Conservation (phyloP, 805 yeast genomes). For the Tetrapisispora taiwanensis region DNA sequence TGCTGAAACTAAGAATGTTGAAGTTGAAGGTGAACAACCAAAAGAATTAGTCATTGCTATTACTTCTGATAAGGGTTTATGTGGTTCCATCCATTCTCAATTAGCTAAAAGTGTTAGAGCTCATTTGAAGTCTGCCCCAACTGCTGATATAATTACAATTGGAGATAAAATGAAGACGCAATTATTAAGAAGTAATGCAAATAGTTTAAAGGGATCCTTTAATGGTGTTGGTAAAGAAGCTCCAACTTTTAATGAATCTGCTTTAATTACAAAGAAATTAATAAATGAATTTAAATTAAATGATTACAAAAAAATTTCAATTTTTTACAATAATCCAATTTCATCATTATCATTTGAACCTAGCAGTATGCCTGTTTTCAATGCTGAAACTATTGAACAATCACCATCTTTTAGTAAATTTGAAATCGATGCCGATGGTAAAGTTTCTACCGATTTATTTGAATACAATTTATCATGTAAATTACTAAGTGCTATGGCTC, state of each 20-base stretch:
- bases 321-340: conserved; percentile 79
- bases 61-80: conserved; percentile 95
- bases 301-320: conserved; percentile 61
- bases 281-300: conserved; percentile 36
- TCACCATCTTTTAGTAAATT: conserved; percentile 81
- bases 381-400: conserved; percentile 60
- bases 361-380: conserved; percentile 52
- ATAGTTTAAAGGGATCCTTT: conserved; percentile 62
- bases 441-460: conserved; percentile 60
- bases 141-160: conserved; percentile 70
- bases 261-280: conserved; percentile 81
- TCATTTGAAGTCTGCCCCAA: conserved; percentile 50
- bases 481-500: conserved; percentile 84
- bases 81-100: conserved; percentile 97
- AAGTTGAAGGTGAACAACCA: conserved; percentile 33
- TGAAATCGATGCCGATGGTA: conserved; percentile 63
- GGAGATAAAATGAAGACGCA: conserved; percentile 94
- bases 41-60: conserved; percentile 77
- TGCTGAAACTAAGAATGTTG: conserved; percentile 63
- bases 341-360: conserved; percentile 90
- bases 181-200: conserved; percentile 70
- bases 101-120: conserved; percentile 78
- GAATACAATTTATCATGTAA: conserved; percentile 88
- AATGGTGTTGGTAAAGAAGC: conserved; percentile 94
- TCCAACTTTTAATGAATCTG: conserved; percentile 85